A percentile compares a stretch with the other conserved stretches of the same genome.
These are phyloP conservation scores for Phytophthora podocarpi DNA, from an alignment of 352 stramenopile genomes.

Conservation along the genomic window DNA sequence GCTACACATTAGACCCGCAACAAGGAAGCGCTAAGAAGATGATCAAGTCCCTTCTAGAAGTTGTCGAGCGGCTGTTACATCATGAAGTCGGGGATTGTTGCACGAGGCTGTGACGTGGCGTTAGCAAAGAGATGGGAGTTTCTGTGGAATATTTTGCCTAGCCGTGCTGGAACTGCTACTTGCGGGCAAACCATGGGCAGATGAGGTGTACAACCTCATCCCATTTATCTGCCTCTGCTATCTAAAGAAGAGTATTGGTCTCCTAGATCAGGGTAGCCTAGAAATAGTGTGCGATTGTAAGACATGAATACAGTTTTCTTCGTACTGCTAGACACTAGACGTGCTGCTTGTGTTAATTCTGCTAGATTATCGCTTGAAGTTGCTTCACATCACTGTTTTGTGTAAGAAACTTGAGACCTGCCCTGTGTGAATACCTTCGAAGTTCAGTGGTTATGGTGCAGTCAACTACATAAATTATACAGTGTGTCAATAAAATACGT, in stretches of 20 bases:
- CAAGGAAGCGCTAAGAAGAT: background rate
- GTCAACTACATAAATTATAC: too few species aligned
- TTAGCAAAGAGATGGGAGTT: background rate
- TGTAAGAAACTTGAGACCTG: too few species aligned
- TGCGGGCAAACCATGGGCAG: background rate
- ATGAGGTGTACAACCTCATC: background rate
- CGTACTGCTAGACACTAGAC: too few species aligned
- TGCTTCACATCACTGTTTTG: too few species aligned
- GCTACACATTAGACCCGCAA: background rate
- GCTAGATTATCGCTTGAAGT: too few species aligned
- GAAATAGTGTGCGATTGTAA: background rate
- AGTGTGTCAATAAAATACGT: too few species aligned
- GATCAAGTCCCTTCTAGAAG: background rate
- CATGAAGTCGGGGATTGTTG: background rate
- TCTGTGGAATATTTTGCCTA: background rate
- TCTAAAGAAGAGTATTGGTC: background rate
- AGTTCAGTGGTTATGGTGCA: too few species aligned
- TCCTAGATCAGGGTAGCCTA: background rate
- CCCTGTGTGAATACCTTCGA: too few species aligned
- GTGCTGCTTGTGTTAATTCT: too few species aligned
- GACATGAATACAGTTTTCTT: background rate
- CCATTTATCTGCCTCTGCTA: background rate
- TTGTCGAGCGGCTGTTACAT: background rate
- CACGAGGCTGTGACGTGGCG: background rate
- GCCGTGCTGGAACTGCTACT: constrained; percentile 1